A percentile compares a stretch with the other conserved stretches of the same genome.
Conservation (phyloP, 2,329 filamentous ascomycete species). For the Arthrobotrys sphaeroides region DNA sequence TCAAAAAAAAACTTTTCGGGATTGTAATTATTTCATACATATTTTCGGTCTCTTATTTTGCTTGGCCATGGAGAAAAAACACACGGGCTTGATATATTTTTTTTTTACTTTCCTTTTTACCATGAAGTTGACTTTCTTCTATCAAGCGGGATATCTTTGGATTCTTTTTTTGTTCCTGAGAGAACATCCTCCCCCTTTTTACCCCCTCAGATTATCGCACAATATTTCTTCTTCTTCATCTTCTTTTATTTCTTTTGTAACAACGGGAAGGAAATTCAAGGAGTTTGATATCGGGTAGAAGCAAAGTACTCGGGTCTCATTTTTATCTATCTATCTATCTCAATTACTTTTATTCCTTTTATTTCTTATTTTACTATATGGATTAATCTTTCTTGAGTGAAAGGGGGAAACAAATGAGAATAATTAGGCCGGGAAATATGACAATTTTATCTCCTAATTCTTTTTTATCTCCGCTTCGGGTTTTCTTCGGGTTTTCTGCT, state of each 20-base stretch:
- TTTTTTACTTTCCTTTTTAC: slow-evolving; percentile 19
- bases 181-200: neutral
- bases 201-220: neutral
- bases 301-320: neutral
- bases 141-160: neutral
- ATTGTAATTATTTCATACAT: slow-evolving; percentile 48
- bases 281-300: slow-evolving; percentile 22
- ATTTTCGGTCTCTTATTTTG: slow-evolving; percentile 6
- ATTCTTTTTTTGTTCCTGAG: neutral
- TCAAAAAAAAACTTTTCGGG: slow-evolving; percentile 12
- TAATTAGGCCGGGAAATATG: too few species aligned
- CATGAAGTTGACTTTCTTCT: neutral
- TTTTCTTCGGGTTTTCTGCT: too few species aligned
- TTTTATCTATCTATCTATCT: neutral
- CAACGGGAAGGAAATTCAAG: slow-evolving; percentile 7
- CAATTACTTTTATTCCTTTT: neutral
- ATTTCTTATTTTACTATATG: too few species aligned
- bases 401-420: too few species aligned
- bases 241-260: neutral
- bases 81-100: slow-evolving; percentile 11
- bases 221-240: neutral
- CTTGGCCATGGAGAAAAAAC: neutral
- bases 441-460: too few species aligned
- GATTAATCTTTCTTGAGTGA: too few species aligned
- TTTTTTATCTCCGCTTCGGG: too few species aligned